Evolutionary conservation across 2,329 filamentous ascomycete species (phyloP).

Genomic region (Stagonosporopsis vannaccii): DNA sequence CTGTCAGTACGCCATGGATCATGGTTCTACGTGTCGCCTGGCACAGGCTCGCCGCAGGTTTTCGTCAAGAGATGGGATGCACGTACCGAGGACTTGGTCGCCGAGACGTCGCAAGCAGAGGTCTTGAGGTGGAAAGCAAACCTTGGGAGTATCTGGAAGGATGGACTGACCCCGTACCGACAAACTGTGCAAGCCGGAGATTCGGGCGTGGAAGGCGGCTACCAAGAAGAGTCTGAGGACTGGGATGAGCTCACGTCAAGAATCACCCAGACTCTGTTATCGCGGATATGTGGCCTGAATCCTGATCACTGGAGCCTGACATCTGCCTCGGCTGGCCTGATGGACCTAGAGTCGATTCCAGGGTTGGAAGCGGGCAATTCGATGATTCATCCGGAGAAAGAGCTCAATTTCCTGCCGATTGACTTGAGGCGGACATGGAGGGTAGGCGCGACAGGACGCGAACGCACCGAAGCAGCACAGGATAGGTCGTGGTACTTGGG

Average conservation of each 20-base stretch:
- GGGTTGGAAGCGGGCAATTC: slow-evolving; percentile 55
- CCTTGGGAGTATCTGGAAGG: slow-evolving; percentile 63
- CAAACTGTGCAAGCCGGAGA: slow-evolving; percentile 49
- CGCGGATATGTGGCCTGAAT: slow-evolving; percentile 58
- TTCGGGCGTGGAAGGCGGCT: slow-evolving; percentile 39
- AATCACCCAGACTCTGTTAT: slow-evolving; percentile 59
- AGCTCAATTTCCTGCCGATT: slow-evolving; percentile 63
- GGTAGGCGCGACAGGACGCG: slow-evolving; percentile 65
- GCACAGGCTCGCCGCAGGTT: slow-evolving; percentile 49
- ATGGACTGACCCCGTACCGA: slow-evolving; percentile 58
- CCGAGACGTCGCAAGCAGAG: slow-evolving; percentile 52
- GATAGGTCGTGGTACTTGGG: slow-evolving; percentile 69
- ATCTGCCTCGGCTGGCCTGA: slow-evolving; percentile 63
- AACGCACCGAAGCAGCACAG: slow-evolving; percentile 67
- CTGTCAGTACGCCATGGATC: slow-evolving; percentile 68
- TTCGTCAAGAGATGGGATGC: slow-evolving; percentile 66
- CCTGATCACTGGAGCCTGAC: slow-evolving; percentile 63
- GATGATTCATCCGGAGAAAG: slow-evolving; percentile 44
- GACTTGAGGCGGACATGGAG: slow-evolving; percentile 70
- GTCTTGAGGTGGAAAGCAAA: slow-evolving; percentile 62
- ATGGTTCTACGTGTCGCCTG: slow-evolving; percentile 64
- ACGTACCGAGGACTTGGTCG: slow-evolving; percentile 54
- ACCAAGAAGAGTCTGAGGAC: slow-evolving; percentile 56
- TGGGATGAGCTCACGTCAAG: slow-evolving; percentile 62
- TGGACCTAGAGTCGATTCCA: slow-evolving; percentile 67